Evolutionary conservation across 169 alveolate genomes (phyloP).

Genomic region (Perkinsus marinus): DNA sequence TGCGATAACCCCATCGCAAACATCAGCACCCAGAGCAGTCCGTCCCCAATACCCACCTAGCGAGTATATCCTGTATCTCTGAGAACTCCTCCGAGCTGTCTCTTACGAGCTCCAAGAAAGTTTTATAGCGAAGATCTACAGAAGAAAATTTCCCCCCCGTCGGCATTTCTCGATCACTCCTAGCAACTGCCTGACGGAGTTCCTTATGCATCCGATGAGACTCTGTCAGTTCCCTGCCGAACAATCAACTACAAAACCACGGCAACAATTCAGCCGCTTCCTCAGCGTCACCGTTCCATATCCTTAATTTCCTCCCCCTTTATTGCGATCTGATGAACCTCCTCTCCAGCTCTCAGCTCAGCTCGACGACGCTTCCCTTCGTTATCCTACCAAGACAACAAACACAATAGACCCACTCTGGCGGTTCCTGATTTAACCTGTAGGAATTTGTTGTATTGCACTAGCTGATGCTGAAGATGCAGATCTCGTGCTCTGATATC

Average conservation of each 20-base stretch:
- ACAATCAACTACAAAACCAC: too few species aligned
- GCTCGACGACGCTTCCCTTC: conserved; percentile 1
- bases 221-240: background rate
- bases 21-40: background rate
- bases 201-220: background rate
- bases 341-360: background rate
- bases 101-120: background rate
- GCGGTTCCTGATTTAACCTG: background rate
- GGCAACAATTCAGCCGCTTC: too few species aligned
- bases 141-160: too few species aligned
- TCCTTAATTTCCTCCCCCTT: background rate
- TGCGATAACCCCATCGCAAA: too few species aligned
- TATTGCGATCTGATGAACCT: background rate
- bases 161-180: too few species aligned
- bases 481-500: background rate
- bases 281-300: too few species aligned
- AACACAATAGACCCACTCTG: too few species aligned
- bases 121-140: background rate
- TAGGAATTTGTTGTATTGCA: background rate
- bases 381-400: background rate
- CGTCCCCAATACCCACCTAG: background rate
- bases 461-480: conserved; percentile 1
- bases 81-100: background rate
- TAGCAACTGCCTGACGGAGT: background rate
- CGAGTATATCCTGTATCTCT: background rate